A percentile compares a stretch with the other conserved stretches of the same genome.
Evolutionary conservation across 345 rosid genomes (phyloP).

Genomic region (Eutrema yunnanense): DNA sequence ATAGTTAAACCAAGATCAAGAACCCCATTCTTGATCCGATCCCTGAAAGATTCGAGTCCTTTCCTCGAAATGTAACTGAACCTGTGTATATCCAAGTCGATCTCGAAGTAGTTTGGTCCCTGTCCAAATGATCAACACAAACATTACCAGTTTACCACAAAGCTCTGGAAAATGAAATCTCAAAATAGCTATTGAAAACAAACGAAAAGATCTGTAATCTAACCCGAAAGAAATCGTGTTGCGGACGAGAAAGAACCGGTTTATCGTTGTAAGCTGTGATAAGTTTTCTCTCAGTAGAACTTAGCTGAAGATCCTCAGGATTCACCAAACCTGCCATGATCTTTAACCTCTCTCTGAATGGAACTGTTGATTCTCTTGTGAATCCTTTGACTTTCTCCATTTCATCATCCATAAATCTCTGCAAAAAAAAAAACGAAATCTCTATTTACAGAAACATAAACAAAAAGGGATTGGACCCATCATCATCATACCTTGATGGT

Average conservation of each 20-base stretch:
- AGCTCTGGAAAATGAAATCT: background rate
- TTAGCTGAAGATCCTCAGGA: constrained; percentile 64
- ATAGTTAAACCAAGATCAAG: constrained; percentile 72
- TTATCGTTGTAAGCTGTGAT: constrained; percentile 62
- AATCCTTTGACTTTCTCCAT: constrained; percentile 68
- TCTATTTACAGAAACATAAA: background rate
- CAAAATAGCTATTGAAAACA: background rate
- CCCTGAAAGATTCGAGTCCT: constrained; percentile 84
- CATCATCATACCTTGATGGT: constrained; percentile 51
- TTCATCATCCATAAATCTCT: constrained; percentile 67
- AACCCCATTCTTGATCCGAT: constrained; percentile 50
- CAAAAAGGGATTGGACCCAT: background rate
- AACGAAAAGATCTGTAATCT: background rate
- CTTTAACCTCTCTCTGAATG: constrained; percentile 77
- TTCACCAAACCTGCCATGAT: constrained; percentile 65
- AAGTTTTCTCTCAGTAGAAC: constrained; percentile 70
- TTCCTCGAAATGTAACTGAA: constrained; percentile 86
- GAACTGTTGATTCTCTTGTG: constrained; percentile 50
- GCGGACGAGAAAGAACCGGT: constrained; percentile 88
- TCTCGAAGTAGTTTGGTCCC: constrained; percentile 82
- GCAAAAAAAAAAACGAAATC: constrained; percentile 4
- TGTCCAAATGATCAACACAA: constrained; percentile 19
- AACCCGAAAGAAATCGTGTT: constrained; percentile 67
- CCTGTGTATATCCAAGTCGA: constrained; percentile 75
- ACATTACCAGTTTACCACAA: background rate